Percentiles rank a stretch among this genome's conserved stretches.
These are phyloP conservation scores for Nephelium lappaceum DNA, from an alignment of 345 rosid species.

Conservation along the genomic window DNA sequence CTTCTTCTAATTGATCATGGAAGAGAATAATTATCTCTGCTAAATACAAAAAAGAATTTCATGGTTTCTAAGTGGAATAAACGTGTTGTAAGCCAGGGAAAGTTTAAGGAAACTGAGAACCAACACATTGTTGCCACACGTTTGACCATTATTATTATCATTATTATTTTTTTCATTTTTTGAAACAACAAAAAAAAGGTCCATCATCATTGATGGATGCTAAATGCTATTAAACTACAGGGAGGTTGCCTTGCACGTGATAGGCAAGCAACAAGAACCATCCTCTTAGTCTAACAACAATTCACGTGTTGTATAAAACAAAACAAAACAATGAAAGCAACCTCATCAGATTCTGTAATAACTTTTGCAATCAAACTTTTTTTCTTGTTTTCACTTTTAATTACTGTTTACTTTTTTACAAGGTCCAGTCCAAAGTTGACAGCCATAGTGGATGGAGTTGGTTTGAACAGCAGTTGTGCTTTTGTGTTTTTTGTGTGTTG, in stretches of 20 bases:
- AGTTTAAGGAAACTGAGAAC: conserved; percentile 18
- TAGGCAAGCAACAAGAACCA: neutral
- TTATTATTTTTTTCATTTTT: no score
- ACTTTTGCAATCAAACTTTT: neutral
- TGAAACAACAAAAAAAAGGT: neutral
- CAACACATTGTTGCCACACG: conserved; percentile 1
- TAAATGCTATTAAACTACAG: neutral
- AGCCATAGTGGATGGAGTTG: neutral
- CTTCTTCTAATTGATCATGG: neutral
- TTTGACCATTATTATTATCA: neutral
- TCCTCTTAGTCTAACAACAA: neutral
- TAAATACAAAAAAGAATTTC: conserved; percentile 3
- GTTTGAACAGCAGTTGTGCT: no score
- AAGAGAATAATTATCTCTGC: no score
- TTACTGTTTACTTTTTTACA: no score
- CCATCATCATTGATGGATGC: neutral
- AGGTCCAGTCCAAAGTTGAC: neutral
- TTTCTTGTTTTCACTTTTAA: no score
- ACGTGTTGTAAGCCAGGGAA: conserved; percentile 16
- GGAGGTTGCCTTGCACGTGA: conserved; percentile 10
- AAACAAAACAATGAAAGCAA: neutral
- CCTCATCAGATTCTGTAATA: neutral
- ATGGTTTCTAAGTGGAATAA: conserved; percentile 20
- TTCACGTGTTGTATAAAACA: neutral
- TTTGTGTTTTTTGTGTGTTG: neutral